A percentile compares a stretch with the other conserved stretches of the same genome.
Evolutionary conservation across 1,139 yeast species (phyloP).

Genomic region (Pichiaceae sp.): DNA sequence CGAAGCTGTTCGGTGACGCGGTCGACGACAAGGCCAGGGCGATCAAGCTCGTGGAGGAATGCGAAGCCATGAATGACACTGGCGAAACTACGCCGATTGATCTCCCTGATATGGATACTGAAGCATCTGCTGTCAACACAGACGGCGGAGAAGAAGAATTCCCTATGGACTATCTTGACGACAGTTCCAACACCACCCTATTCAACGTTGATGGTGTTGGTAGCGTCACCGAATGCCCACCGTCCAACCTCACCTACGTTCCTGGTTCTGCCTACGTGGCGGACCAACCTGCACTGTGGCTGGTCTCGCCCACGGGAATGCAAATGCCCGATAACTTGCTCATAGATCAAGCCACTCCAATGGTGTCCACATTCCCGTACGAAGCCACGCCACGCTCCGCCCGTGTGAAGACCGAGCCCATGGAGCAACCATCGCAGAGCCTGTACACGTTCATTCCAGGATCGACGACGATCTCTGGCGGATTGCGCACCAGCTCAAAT

Average conservation of each 20-base stretch:
- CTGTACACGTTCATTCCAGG: not conserved
- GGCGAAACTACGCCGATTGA: not conserved
- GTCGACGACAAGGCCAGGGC: slow-evolving; percentile 1
- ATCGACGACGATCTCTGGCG: not conserved
- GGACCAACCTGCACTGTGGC: slow-evolving; percentile 16
- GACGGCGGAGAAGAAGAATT: slow-evolving; percentile 44
- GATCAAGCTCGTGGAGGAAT: not conserved
- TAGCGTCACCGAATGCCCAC: slow-evolving; percentile 32
- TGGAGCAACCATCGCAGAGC: not conserved
- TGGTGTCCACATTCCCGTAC: slow-evolving; percentile 14
- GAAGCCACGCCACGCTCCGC: slow-evolving; percentile 5
- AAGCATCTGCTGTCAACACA: not conserved
- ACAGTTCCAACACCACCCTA: not conserved
- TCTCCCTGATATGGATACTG: not conserved
- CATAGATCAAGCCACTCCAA: slow-evolving; percentile 21
- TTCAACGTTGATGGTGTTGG: slow-evolving; percentile 5
- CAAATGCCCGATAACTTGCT: slow-evolving; percentile 14
- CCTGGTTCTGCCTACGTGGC: slow-evolving; percentile 19
- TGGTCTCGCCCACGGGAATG: slow-evolving; percentile 15
- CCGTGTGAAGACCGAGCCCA: not conserved
- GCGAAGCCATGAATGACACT: not conserved
- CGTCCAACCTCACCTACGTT: slow-evolving; percentile 52
- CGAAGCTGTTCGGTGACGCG: slow-evolving; percentile 8
- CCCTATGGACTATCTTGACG: slow-evolving; percentile 52
- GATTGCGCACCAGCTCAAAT: not conserved